Percentiles rank a stretch among this genome's conserved stretches.
Conservation (phyloP, 2,329 filamentous ascomycete genomes). For the Blumeria hordei region DNA sequence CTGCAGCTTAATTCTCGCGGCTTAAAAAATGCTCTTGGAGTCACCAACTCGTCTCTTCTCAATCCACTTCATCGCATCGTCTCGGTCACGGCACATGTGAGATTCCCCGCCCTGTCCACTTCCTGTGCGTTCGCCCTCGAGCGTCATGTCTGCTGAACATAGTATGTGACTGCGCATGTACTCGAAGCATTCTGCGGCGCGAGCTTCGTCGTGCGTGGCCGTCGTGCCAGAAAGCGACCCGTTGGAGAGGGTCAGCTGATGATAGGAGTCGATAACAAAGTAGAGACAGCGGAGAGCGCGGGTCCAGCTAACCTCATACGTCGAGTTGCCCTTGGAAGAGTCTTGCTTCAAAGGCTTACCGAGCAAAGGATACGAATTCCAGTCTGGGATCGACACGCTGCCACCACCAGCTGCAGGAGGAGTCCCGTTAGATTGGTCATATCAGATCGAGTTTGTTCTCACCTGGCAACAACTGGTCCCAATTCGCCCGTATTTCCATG, state of each 20-base stretch:
- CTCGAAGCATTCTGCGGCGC: slow-evolving; percentile 15
- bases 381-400: slow-evolving; percentile 14
- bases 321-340: slow-evolving; percentile 11
- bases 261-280: slow-evolving; percentile 15
- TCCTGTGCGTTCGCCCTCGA: slow-evolving; percentile 12
- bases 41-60: slow-evolving; percentile 15
- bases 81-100: slow-evolving; percentile 15
- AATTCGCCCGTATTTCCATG: slow-evolving; percentile 14
- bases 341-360: slow-evolving; percentile 14
- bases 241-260: slow-evolving; percentile 13
- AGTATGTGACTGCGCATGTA: slow-evolving; percentile 15
- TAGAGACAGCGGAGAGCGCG: slow-evolving; percentile 16
- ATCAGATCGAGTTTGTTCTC: neutral
- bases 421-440: neutral
- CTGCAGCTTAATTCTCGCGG: neutral
- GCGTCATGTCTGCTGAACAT: slow-evolving; percentile 16
- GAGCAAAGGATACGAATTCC: slow-evolving; percentile 13
- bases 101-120: slow-evolving; percentile 13
- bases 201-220: slow-evolving; percentile 11
- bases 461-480: slow-evolving; percentile 16
- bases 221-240: slow-evolving; percentile 10
- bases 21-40: slow-evolving; percentile 11
- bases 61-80: slow-evolving; percentile 14
- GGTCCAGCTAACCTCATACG: slow-evolving; percentile 16
- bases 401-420: slow-evolving; percentile 11